A percentile compares a stretch with the other conserved stretches of the same genome.
These are phyloP conservation scores for Flaveria bidentis DNA, from an alignment of 129 eudicot species.

Conservation along the genomic window DNA sequence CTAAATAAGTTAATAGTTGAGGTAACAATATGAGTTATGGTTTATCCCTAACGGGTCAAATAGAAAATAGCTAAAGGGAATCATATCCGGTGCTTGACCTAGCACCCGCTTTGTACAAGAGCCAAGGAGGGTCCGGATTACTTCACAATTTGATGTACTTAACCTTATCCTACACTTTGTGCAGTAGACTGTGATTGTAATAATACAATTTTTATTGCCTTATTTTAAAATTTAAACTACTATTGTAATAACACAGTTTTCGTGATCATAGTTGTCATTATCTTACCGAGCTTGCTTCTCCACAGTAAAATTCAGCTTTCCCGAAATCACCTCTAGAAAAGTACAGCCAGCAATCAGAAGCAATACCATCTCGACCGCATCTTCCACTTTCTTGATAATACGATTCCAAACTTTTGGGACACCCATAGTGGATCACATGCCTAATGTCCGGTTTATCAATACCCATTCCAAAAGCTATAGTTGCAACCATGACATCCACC, in stretches of 20 bases:
- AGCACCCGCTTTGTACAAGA: too few relatives aligned
- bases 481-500: constrained; percentile 83
- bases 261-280: neutral
- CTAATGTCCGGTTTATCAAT: constrained; percentile 90
- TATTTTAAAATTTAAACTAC: too few relatives aligned
- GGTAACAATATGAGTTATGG: neutral
- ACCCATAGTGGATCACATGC: constrained; percentile 87
- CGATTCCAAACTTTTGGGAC: constrained; percentile 95
- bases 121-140: too few relatives aligned
- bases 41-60: neutral
- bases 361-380: constrained; percentile 89
- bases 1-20: neutral
- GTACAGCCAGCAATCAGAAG: constrained; percentile 82
- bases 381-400: constrained; percentile 99
- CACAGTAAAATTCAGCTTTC: constrained; percentile 81
- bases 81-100: neutral
- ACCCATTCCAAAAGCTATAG: constrained; percentile 99
- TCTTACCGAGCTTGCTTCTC: constrained; percentile 73
- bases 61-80: neutral
- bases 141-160: too few relatives aligned
- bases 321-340: constrained; percentile 77
- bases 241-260: too few relatives aligned
- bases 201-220: neutral
- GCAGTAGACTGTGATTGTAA: neutral
- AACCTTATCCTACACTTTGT: too few relatives aligned